Percentiles rank a stretch among this genome's conserved stretches.
These are phyloP conservation scores for Panicum miliaceum DNA, from an alignment of 176 grass and related monocot genomes.

Conservation along the genomic window DNA sequence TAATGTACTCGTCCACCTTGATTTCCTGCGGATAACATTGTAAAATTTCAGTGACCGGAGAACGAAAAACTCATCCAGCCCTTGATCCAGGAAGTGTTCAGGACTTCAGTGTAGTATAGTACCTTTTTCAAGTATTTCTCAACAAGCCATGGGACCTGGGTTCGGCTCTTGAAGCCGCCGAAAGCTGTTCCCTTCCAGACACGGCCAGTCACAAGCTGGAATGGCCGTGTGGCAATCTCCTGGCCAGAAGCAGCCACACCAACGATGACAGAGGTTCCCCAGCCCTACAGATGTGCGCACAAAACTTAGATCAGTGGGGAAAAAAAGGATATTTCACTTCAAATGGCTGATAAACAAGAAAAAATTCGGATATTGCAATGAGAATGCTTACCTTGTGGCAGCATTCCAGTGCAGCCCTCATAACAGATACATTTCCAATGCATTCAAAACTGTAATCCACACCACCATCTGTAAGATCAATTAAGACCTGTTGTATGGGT, in stretches of 20 bases:
- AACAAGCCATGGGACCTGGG: constrained; percentile 94
- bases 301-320: not conserved
- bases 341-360: not conserved
- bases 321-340: not conserved
- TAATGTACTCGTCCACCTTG: constrained; percentile 98
- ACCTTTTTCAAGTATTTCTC: constrained; percentile 99
- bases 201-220: constrained; percentile 91
- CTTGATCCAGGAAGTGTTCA: not conserved
- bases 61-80: not conserved
- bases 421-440: constrained; percentile 95
- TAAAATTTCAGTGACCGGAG: not conserved
- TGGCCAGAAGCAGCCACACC: constrained; percentile 96
- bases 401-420: constrained; percentile 95
- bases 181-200: constrained; percentile 99
- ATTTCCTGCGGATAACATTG: constrained; percentile 63
- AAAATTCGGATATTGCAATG: not conserved
- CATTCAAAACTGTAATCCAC: constrained; percentile 99
- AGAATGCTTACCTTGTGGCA: constrained; percentile 85
- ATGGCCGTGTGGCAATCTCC: constrained; percentile 87
- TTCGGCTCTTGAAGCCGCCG: constrained; percentile 93
- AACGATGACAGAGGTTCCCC: constrained; percentile 90
- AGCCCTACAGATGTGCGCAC: constrained; percentile 63
- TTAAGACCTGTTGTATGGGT: constrained; percentile 89
- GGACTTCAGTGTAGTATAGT: not conserved
- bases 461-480: constrained; percentile 89